These are phyloP conservation scores for Skeletonema potamos DNA, from an alignment of 108 stramenopile genomes.

Conservation along the genomic window DNA sequence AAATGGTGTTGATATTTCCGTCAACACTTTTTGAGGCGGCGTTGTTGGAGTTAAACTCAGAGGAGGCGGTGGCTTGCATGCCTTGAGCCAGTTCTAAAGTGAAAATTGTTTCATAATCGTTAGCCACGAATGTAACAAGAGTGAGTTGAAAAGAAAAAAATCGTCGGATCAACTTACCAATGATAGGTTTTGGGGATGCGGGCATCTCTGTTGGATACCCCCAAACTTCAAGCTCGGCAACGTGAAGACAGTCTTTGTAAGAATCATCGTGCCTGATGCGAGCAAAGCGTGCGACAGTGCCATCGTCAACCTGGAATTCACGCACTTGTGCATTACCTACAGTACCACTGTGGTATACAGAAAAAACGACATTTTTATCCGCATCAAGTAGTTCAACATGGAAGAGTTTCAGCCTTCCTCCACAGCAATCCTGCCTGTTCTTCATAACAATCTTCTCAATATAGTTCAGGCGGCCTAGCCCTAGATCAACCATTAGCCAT, in stretches of 20 bases:
- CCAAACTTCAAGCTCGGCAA: constrained; percentile 5
- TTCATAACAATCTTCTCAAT: neutral
- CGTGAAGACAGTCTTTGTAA: constrained; percentile 5
- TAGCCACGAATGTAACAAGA: neutral
- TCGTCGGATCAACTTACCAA: constrained; percentile 4
- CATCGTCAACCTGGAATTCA: neutral
- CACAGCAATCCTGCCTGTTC: neutral
- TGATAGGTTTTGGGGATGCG: constrained; percentile 1
- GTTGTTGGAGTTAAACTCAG: neutral
- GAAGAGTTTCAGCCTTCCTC: neutral
- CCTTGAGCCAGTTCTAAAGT: neutral
- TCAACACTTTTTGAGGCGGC: neutral
- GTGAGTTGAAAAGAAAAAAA: neutral
- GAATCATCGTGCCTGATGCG: constrained; percentile 2
- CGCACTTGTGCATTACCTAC: neutral
- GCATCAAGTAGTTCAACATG: neutral
- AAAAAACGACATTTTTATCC: neutral
- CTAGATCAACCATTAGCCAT: neutral
- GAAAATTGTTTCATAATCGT: neutral
- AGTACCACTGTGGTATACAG: neutral
- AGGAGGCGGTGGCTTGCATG: neutral
- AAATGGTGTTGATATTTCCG: neutral
- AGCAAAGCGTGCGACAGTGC: constrained; percentile 4
- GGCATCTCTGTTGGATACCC: neutral
- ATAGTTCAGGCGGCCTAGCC: neutral